Evolutionary conservation across 768 basidiomycete species (phyloP).

Genomic region (Tulasnella sp.): DNA sequence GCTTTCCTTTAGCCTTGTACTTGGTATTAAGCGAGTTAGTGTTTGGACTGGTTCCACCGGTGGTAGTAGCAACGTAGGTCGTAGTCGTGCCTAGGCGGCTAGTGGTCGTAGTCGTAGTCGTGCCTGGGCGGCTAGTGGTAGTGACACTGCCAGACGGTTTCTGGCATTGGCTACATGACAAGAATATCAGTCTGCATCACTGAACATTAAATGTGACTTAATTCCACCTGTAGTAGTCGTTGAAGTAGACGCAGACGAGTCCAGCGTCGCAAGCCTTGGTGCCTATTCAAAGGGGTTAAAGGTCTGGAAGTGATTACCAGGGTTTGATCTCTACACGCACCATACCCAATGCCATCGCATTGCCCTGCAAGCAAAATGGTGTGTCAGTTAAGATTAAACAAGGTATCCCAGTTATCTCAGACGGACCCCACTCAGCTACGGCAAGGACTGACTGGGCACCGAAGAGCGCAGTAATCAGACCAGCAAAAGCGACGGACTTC

Average conservation of each 20-base stretch:
- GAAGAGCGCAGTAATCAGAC: background rate
- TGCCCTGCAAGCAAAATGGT: background rate
- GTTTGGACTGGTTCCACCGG: background rate
- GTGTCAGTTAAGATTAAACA: background rate
- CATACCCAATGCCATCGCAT: background rate
- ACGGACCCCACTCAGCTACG: background rate
- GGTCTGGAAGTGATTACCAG: no score
- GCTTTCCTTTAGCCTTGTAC: constrained; percentile 3
- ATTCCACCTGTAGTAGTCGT: background rate
- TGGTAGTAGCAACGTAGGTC: background rate
- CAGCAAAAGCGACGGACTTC: background rate
- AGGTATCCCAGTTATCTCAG: background rate
- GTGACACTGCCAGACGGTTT: background rate
- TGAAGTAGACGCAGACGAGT: background rate
- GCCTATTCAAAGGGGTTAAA: background rate
- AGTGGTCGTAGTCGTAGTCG: background rate
- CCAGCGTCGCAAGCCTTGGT: background rate
- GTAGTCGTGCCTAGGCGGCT: background rate
- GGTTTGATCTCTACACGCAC: background rate
- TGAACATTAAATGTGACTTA: background rate
- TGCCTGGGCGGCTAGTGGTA: background rate
- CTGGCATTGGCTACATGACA: background rate
- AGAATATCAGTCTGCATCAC: background rate
- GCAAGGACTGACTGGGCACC: background rate
- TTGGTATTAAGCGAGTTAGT: background rate